Percentiles rank a stretch among this genome's conserved stretches.
Conservation (phyloP, 2,329 filamentous ascomycete genomes). For the Calycina herbarum region DNA sequence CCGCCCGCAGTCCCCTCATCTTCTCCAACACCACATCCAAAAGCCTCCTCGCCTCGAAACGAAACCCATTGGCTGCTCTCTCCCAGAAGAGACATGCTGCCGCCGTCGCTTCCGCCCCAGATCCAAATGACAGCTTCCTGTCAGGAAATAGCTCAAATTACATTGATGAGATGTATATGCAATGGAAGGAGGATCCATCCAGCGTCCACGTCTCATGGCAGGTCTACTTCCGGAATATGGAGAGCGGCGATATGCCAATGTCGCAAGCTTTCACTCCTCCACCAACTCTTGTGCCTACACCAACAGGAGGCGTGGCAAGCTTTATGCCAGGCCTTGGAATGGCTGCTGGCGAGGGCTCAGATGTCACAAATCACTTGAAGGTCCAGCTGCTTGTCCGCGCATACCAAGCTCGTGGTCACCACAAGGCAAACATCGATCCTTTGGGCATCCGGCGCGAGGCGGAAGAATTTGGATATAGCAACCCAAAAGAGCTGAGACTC, state of each 20-base stretch:
- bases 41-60: constrained; percentile 47
- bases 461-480: constrained; percentile 79
- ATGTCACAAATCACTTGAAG: constrained; percentile 95
- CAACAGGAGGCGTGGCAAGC: constrained; percentile 74
- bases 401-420: constrained; percentile 96
- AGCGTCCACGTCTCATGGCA: constrained; percentile 99
- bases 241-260: constrained; percentile 95
- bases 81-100: constrained; percentile 56
- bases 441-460: constrained; percentile 88
- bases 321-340: constrained; percentile 69
- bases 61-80: constrained; percentile 46
- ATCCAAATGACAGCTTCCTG: constrained; percentile 94
- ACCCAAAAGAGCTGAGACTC: constrained; percentile 88
- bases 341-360: constrained; percentile 67
- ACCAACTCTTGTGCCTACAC: constrained; percentile 82
- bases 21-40: constrained; percentile 38
- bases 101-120: constrained; percentile 57
- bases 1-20: constrained; percentile 45
- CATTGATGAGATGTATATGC: constrained; percentile 99
- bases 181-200: constrained; percentile 90
- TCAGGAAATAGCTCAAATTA: constrained; percentile 97
- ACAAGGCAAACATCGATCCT: constrained; percentile 97
- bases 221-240: constrained; percentile 99
- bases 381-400: constrained; percentile 95
- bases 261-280: constrained; percentile 96